These are phyloP conservation scores for Podospora pseudocomata DNA, from an alignment of 495 filamentous ascomycete genomes.

Conservation along the genomic window DNA sequence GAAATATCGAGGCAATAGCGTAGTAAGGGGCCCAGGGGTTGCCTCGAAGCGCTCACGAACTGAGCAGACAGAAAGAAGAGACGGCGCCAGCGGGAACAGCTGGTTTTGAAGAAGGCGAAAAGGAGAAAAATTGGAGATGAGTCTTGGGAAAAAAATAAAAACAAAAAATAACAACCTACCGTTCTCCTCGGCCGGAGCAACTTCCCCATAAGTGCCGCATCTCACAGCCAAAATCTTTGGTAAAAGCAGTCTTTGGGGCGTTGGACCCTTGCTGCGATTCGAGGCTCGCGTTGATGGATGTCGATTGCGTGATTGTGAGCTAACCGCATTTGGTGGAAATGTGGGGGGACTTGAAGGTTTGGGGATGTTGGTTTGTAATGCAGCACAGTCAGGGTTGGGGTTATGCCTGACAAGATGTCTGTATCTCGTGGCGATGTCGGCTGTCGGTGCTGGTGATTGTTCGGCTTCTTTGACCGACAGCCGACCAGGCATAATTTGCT, in stretches of 20 bases:
- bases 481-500: background rate
- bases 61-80: constrained; percentile 22
- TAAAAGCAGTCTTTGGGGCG: constrained; percentile 7
- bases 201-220: constrained; percentile 17
- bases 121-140: constrained; percentile 1
- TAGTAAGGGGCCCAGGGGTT: constrained; percentile 18
- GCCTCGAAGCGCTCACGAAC: constrained; percentile 27
- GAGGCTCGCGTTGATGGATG: constrained; percentile 22
- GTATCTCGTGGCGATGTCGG: constrained; percentile 5
- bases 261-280: constrained; percentile 17
- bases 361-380: background rate
- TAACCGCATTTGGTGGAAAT: constrained; percentile 18
- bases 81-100: constrained; percentile 25
- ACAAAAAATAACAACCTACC: constrained; percentile 7
- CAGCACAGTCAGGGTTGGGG: background rate
- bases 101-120: constrained; percentile 2
- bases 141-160: background rate
- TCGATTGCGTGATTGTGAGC: constrained; percentile 30
- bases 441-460: background rate
- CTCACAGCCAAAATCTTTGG: constrained; percentile 10
- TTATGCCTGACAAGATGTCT: background rate
- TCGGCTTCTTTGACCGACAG: background rate
- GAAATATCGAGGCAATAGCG: constrained; percentile 24
- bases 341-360: constrained; percentile 10
- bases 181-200: constrained; percentile 11